Conservation (phyloP, 169 alveolate species). For the Cryptosporidium sp. region DNA sequence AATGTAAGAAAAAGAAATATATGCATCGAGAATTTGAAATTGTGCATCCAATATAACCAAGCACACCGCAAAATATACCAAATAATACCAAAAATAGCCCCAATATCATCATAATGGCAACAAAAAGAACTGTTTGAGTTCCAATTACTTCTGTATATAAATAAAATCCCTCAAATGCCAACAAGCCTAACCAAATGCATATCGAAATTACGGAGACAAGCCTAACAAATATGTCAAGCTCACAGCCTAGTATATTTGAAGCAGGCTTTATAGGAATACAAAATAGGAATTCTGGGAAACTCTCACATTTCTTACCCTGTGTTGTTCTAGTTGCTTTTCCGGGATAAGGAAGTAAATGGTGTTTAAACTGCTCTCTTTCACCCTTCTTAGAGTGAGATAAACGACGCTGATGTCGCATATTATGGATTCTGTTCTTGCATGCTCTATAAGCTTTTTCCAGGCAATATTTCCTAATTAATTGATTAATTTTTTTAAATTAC, state of each 20-base stretch:
- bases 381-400: conserved; percentile 30
- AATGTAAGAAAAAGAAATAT: conserved; percentile 35
- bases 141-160: conserved; percentile 36
- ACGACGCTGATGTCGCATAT: conserved; percentile 76
- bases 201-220: conserved; percentile 20
- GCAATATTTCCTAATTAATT: not conserved
- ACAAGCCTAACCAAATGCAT: conserved; percentile 24
- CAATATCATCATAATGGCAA: not conserved
- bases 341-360: conserved; percentile 61
- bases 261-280: conserved; percentile 64
- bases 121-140: not conserved
- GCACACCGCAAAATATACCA: conserved; percentile 66
- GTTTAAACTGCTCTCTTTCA: conserved; percentile 46
- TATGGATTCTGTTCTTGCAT: conserved; percentile 32
- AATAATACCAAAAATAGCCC: not conserved
- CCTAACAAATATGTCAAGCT: conserved; percentile 56
- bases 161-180: conserved; percentile 26
- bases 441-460: not conserved
- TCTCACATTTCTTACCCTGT: conserved; percentile 17
- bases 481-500: not conserved
- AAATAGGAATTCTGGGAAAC: conserved; percentile 49
- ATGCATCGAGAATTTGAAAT: conserved; percentile 47
- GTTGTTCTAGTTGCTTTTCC: conserved; percentile 9
- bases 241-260: conserved; percentile 47
- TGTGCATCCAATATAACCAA: conserved; percentile 71